Evolutionary conservation across 805 yeast genomes (phyloP).

Genomic region (Vanderwaltozyma verrucispora): DNA sequence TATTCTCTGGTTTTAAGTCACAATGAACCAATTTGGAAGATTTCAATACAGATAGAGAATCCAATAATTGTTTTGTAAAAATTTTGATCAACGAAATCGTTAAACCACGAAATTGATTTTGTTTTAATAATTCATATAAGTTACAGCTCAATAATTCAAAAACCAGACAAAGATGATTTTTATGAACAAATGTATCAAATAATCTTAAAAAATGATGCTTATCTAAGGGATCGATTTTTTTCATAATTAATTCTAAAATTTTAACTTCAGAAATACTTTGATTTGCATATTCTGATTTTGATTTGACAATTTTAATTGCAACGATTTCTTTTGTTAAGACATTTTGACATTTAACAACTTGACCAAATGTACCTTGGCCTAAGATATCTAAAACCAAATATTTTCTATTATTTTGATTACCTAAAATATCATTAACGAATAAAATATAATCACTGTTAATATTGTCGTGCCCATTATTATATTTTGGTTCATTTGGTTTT

Average conservation of each 20-base stretch:
- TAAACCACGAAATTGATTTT: conserved; percentile 87
- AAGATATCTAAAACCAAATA: conserved; percentile 82
- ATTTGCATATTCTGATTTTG: conserved; percentile 81
- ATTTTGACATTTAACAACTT: conserved; percentile 83
- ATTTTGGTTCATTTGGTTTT: conserved; percentile 77
- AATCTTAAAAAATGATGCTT: conserved; percentile 67
- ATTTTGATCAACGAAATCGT: conserved; percentile 67
- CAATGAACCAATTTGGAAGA: conserved; percentile 84
- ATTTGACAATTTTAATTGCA: conserved; percentile 90
- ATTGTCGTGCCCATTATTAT: conserved; percentile 79
- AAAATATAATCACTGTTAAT: conserved; percentile 82
- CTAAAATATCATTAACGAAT: conserved; percentile 88
- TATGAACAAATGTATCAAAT: conserved; percentile 83
- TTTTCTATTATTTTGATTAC: conserved; percentile 56
- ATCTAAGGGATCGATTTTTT: conserved; percentile 56
- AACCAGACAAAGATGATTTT: conserved; percentile 85
- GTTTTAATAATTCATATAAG: conserved; percentile 81
- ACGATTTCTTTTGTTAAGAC: conserved; percentile 72
- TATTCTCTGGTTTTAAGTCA: conserved; percentile 94
- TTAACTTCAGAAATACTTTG: conserved; percentile 89
- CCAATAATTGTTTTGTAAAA: conserved; percentile 72
- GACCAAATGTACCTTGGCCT: conserved; percentile 98
- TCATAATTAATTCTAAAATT: conserved; percentile 70
- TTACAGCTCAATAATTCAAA: conserved; percentile 85
- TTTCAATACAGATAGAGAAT: conserved; percentile 70